Conservation (phyloP, 169 alveolate species). For the Plasmodium malariae region DNA sequence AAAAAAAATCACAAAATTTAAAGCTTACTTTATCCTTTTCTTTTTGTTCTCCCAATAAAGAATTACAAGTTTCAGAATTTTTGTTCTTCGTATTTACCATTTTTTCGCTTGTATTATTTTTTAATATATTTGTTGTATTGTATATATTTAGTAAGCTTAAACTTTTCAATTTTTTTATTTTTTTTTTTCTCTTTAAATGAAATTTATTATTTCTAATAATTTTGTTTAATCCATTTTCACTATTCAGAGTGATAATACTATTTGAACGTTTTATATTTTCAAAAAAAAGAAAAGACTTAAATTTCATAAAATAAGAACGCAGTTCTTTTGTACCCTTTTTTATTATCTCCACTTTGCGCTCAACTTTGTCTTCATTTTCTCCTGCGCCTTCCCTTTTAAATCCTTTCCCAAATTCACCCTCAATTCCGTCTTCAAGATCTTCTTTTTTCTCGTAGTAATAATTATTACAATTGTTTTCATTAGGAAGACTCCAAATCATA, state of each 20-base stretch:
- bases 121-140: constrained; percentile 1
- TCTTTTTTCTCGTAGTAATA: not conserved
- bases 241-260: not conserved
- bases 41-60: constrained; percentile 44
- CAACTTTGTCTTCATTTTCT: constrained; percentile 4
- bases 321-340: constrained; percentile 19
- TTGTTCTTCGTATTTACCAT: not conserved
- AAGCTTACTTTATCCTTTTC: constrained; percentile 38
- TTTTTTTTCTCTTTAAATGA: constrained; percentile 26
- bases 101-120: not conserved
- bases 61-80: constrained; percentile 7
- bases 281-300: constrained; percentile 28
- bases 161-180: constrained; percentile 36
- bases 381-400: not conserved
- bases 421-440: not conserved
- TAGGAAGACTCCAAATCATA: constrained; percentile 22
- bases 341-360: not conserved
- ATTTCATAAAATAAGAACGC: constrained; percentile 40
- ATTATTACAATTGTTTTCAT: constrained; percentile 5
- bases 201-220: constrained; percentile 23
- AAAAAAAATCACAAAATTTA: not conserved
- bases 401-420: not conserved
- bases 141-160: constrained; percentile 28
- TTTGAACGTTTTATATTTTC: constrained; percentile 10
- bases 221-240: constrained; percentile 8